Conservation (phyloP, 805 yeast genomes). For the Cyberlindnera subsufficiens region DNA sequence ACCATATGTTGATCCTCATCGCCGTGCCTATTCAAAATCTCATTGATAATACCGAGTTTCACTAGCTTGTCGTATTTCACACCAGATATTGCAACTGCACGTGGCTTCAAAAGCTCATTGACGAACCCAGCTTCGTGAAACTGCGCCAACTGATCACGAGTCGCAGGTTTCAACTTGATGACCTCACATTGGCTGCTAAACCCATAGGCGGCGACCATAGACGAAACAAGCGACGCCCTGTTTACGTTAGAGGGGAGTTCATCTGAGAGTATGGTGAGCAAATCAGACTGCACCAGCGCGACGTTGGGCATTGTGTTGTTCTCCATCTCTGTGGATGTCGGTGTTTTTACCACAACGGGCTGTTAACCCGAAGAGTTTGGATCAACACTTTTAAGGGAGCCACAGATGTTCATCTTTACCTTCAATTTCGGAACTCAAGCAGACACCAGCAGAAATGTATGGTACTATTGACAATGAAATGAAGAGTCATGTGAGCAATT, state of each 20-base stretch:
- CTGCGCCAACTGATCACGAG: constrained; percentile 32
- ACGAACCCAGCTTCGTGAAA: constrained; percentile 48
- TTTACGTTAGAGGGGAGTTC: constrained; percentile 47
- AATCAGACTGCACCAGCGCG: constrained; percentile 6
- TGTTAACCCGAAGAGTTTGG: no score
- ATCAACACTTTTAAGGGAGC: no score
- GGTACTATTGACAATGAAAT: not conserved
- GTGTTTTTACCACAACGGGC: no score
- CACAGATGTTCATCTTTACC: no score
- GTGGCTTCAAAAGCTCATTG: constrained; percentile 28
- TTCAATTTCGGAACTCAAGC: not conserved
- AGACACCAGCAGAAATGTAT: not conserved
- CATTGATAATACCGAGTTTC: not conserved
- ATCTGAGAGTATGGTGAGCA: constrained; percentile 25
- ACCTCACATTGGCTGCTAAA: constrained; percentile 25
- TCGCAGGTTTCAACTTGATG: constrained; percentile 25
- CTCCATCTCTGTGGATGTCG: no score
- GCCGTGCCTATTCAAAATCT: not conserved
- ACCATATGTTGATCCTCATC: constrained; percentile 6
- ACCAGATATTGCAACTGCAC: constrained; percentile 12
- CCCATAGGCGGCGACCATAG: constrained; percentile 36
- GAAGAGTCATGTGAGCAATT: not conserved
- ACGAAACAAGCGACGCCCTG: constrained; percentile 39
- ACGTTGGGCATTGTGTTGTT: not conserved
- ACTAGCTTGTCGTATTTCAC: not conserved